Evolutionary conservation across 352 stramenopile genomes (phyloP), one percentile per base, ranked within the genome.

Genomic region (Blastocystis sp.): DNA sequence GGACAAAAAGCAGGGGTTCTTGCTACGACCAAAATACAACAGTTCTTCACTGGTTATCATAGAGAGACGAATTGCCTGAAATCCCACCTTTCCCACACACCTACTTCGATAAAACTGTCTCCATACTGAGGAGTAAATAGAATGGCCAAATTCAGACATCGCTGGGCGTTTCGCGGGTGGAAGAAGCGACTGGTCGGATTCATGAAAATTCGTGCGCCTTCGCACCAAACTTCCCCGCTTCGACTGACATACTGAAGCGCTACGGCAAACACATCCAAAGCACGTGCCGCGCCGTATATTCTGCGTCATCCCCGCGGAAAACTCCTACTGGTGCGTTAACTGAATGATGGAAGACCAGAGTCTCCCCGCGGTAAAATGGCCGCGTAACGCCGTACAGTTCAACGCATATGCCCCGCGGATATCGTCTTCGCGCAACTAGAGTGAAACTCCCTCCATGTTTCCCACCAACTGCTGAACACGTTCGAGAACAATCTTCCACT

Each of bases 111-210:
- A 24, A 64, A 85, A 14, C 16, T 44, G 27, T 85, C 75, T 4
- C 75, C 75, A 44, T 85, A 85, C 34, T 85, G 75, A 27, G 75
- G 75, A 11, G 75, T 85, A 51, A 85, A 85, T n/a, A 53, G 56
- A 24, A 75, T 44, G 18, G 75, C 42, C 21, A 64, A 72, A 4
- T 11, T 63, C 18, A 85, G 56, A 7, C n/a, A 32, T 9, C 9
- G 18, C 8, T 46, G 51, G n/a, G 75, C 75, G 38, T 85, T 73
- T 2, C 32, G 40, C 27, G 48, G 36, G 54, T 69, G 24, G 53
- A 85, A 85, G 8, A 61, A 44, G 6, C 24, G 42, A 42, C n/a
- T 44, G 24, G 16, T 38, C 11, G 75, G 75, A 24, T 85, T 61
- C 57, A 85, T 59, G 36, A 77, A 77, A 18, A 85, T 59, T 18